Conservation (phyloP, 306 rosid species). For the Cicer arietinum region DNA sequence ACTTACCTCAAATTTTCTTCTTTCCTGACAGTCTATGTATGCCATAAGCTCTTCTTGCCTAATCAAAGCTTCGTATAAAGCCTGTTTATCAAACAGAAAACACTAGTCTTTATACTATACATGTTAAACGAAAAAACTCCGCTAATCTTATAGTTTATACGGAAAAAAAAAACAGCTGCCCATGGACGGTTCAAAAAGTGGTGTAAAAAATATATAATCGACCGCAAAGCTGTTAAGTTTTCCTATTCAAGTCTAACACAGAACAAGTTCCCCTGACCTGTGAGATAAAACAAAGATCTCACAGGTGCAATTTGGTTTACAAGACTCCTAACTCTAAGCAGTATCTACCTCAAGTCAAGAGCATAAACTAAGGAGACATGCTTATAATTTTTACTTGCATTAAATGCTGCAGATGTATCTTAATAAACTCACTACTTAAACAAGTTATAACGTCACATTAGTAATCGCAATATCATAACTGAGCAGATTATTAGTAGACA, state of each 20-base stretch:
- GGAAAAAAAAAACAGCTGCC: background rate
- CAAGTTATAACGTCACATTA: background rate
- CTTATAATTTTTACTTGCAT: slow-evolving; percentile 6
- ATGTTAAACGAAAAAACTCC: slow-evolving; percentile 15
- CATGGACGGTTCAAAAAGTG: slow-evolving; percentile 2
- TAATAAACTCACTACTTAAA: slow-evolving; percentile 4
- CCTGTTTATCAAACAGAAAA: slow-evolving; percentile 53
- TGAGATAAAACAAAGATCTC: background rate
- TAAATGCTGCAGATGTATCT: background rate
- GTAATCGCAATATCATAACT: slow-evolving; percentile 16
- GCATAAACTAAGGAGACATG: slow-evolving; percentile 1
- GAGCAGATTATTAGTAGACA: background rate
- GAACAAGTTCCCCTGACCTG: slow-evolving; percentile 1
- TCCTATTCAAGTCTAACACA: background rate
- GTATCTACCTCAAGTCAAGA: background rate
- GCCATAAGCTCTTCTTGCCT: slow-evolving; percentile 91
- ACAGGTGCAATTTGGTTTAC: background rate
- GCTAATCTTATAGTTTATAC: background rate
- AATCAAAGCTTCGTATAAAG: slow-evolving; percentile 81
- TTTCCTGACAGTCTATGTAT: slow-evolving; percentile 72
- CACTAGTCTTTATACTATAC: slow-evolving; percentile 8
- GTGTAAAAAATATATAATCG: slow-evolving; percentile 16
- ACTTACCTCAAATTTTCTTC: slow-evolving; percentile 60
- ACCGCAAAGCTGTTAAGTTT: slow-evolving; percentile 24
- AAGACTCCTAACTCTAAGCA: background rate